Evolutionary conservation across 805 yeast species (phyloP).

Genomic region (Saccharomycopsis schoenii): DNA sequence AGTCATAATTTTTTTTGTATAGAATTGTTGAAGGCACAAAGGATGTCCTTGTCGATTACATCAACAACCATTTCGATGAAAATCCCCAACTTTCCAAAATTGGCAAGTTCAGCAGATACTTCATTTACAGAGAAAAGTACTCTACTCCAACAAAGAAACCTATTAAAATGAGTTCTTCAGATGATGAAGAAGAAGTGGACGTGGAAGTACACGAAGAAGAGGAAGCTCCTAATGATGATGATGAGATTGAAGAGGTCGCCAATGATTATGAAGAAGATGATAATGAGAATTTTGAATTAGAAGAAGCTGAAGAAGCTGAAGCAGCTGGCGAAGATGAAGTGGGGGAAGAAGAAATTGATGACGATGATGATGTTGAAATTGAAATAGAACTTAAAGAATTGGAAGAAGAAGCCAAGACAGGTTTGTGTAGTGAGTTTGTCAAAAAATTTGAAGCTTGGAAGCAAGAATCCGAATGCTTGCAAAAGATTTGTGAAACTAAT

Average conservation of each 20-base stretch:
- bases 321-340: constrained; percentile 7
- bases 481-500: neutral
- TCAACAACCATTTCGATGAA: constrained; percentile 23
- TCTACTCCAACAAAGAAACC: constrained; percentile 17
- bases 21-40: constrained; percentile 25
- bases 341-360: constrained; percentile 13
- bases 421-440: neutral
- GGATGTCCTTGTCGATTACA: constrained; percentile 24
- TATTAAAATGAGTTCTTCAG: constrained; percentile 1
- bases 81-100: constrained; percentile 26
- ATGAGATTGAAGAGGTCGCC: constrained; percentile 1
- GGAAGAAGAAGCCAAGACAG: neutral
- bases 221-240: neutral
- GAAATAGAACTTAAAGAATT: neutral
- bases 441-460: constrained; percentile 1
- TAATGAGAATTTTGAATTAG: neutral
- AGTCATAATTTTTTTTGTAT: neutral
- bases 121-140: constrained; percentile 22
- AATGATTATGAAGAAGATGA: constrained; percentile 3
- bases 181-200: neutral
- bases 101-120: constrained; percentile 21
- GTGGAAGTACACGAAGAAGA: neutral
- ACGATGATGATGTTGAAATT: constrained; percentile 8
- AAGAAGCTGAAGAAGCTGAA: constrained; percentile 6
- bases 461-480: neutral